phyloP scores from a whole-genome alignment of 495 filamentous ascomycete species.

The Aspergillus campestris region DNA sequence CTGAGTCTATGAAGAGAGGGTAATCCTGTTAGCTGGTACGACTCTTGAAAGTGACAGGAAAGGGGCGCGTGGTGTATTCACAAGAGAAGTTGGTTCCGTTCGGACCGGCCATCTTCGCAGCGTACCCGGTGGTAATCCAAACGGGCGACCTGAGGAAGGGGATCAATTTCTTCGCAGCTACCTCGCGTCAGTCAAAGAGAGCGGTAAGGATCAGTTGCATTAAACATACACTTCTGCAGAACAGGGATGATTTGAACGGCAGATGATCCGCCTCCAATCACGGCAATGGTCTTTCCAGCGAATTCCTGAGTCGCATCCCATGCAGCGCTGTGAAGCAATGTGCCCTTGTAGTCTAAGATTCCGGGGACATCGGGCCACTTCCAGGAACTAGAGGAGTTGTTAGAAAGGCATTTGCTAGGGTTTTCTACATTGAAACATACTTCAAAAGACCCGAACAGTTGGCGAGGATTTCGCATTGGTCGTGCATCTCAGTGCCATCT shows the following conservation, averaged over 20 bases:
- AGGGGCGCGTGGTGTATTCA: no score
- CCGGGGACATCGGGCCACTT: constrained; percentile 44
- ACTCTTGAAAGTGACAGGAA: no score
- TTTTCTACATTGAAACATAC: constrained; percentile 2
- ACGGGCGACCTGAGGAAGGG: no score
- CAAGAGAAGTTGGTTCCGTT: no score
- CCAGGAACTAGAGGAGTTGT: no score
- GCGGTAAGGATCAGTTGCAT: no score
- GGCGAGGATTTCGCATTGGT: constrained; percentile 31
- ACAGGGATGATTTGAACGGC: constrained; percentile 48
- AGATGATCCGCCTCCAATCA: constrained; percentile 40
- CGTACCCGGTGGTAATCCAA: no score
- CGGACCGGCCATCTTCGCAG: no score
- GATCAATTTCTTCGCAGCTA: no score
- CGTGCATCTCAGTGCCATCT: constrained; percentile 19
- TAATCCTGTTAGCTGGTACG: no score
- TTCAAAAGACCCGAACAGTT: constrained; percentile 43
- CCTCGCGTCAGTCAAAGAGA: no score
- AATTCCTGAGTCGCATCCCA: constrained; percentile 32
- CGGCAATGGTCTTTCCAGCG: constrained; percentile 36
- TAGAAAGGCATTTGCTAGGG: background rate
- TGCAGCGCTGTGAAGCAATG: constrained; percentile 38
- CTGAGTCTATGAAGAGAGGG: no score
- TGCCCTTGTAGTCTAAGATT: constrained; percentile 33
- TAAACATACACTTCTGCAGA: constrained; percentile 15